A percentile compares a stretch with the other conserved stretches of the same genome.
Evolutionary conservation across 106 monocot species (phyloP).

Genomic region (Dendrobium nobile): DNA sequence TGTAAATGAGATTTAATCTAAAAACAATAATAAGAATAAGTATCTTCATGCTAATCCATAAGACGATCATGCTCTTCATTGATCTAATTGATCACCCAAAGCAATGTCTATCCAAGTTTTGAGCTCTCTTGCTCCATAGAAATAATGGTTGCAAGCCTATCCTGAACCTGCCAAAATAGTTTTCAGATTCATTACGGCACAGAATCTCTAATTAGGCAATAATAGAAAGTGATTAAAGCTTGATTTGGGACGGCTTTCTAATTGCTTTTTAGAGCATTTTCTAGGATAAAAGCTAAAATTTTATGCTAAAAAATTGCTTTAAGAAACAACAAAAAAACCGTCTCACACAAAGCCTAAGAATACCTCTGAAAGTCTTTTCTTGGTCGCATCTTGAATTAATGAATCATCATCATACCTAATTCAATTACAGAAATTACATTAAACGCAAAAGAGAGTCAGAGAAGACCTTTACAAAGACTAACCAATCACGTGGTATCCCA

Average conservation of each 20-base stretch:
- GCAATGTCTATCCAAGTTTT: constrained; percentile 1
- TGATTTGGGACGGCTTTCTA: too few species aligned
- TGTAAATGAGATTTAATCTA: too few species aligned
- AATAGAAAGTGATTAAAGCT: neutral
- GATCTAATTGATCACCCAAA: neutral
- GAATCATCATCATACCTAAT: constrained; percentile 69
- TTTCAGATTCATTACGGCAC: neutral
- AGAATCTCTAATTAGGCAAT: neutral
- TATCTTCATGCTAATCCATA: too few species aligned
- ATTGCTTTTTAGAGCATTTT: too few species aligned
- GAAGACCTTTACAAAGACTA: neutral
- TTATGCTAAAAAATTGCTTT: too few species aligned
- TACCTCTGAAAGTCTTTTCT: constrained; percentile 64
- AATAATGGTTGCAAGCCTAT: constrained; percentile 67
- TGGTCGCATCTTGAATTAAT: neutral
- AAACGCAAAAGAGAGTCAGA: neutral
- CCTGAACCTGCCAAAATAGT: constrained; percentile 47
- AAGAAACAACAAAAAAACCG: too few species aligned
- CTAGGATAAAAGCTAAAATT: too few species aligned
- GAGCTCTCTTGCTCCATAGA: constrained; percentile 89
- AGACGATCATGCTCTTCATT: too few species aligned
- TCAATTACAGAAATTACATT: neutral
- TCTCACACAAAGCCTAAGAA: neutral
- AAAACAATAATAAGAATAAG: too few species aligned
- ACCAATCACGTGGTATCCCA: constrained; percentile 94